Base-by-base conservation (phyloP, 345 rosid species). In the Mallotus nudiflorus region DNA sequence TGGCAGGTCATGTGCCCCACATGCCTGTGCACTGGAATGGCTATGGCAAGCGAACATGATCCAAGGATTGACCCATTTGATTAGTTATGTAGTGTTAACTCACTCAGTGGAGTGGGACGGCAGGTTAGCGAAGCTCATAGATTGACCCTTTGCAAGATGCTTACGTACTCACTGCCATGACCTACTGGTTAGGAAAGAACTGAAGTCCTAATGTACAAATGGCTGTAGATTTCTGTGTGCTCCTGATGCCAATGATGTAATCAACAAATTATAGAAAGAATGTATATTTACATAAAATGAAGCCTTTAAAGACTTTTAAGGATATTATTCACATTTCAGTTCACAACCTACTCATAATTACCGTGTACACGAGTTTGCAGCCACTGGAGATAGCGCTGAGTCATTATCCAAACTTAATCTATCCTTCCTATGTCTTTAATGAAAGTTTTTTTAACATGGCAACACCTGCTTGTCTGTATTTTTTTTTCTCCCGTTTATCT, bases 11-110 rank as follows among this genome's bases (percentile, higher is more conserved):
- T 94, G 98, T 94, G 97, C 46, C 98, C 98, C 11, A 91, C 97
- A 51, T 94, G 98, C 81, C 95, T 94, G 28, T 94, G 98, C 82
- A 94, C 98, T 52, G 98, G 98, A 66, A 91, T 91, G 98, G 97
- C 97, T 50, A 94, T 94, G 98, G 98, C 97, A 13, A 94, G 98
- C 40, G 97, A 94, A 70, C 98, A 94, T 1, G 97, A 94, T 72
- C 97, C 95, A 10, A 80, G 97, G 20, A 91, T 94, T 3, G 97
- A 94, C 73, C 98, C 97, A 13, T 94, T 94, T 20, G 96, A 89
- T 52, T 94, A 83, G 83, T 77, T 75, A 65, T 72, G 73, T 65
- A 55, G 35, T 55, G 12, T 46, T 50, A 11, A 28, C 33, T 27
- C 45, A 20, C 46, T 3, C 53, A 27, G 4, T 45, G 55, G 33